Conservation (phyloP, 768 basidiomycete genomes). For the Leucosporidium creatinivorum region DNA sequence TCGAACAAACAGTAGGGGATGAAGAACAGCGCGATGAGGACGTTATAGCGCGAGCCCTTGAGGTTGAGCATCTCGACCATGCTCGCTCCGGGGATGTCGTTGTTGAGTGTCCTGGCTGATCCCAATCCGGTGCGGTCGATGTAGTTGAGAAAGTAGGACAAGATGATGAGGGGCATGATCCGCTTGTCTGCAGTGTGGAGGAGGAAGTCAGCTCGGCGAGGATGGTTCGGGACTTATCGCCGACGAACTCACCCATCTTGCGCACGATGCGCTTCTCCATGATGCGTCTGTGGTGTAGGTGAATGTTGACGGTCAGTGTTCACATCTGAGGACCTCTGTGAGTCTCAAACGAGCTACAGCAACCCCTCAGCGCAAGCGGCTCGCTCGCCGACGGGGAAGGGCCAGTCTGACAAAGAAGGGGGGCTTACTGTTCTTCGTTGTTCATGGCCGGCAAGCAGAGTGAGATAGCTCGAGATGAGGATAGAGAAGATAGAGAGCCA, state of each 20-base stretch:
- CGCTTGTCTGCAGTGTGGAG: slow-evolving; percentile 7
- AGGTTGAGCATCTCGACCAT: slow-evolving; percentile 15
- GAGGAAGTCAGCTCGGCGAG: neutral
- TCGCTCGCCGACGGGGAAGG: too few relatives aligned
- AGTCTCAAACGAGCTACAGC: too few relatives aligned
- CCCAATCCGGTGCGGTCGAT: slow-evolving; percentile 6
- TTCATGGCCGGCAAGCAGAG: too few relatives aligned
- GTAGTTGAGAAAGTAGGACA: slow-evolving; percentile 10
- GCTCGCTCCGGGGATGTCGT: slow-evolving; percentile 7
- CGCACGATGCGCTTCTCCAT: slow-evolving; percentile 16
- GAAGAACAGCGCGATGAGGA: slow-evolving; percentile 11
- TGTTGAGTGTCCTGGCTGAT: slow-evolving; percentile 17
- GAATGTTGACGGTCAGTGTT: too few relatives aligned
- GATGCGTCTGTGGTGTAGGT: too few relatives aligned
- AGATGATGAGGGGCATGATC: slow-evolving; percentile 8
- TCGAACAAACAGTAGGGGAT: slow-evolving; percentile 6
- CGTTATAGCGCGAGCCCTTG: slow-evolving; percentile 7
- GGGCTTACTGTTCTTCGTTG: too few relatives aligned
- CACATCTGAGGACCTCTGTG: too few relatives aligned
- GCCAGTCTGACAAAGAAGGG: too few relatives aligned
- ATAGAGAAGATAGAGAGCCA: too few relatives aligned
- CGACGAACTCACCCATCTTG: neutral
- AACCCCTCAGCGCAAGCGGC: too few relatives aligned
- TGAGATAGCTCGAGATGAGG: too few relatives aligned
- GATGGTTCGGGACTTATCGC: too few relatives aligned